Conservation (phyloP, 441 rosid genomes). For the Arabidopsis lyrata region DNA sequence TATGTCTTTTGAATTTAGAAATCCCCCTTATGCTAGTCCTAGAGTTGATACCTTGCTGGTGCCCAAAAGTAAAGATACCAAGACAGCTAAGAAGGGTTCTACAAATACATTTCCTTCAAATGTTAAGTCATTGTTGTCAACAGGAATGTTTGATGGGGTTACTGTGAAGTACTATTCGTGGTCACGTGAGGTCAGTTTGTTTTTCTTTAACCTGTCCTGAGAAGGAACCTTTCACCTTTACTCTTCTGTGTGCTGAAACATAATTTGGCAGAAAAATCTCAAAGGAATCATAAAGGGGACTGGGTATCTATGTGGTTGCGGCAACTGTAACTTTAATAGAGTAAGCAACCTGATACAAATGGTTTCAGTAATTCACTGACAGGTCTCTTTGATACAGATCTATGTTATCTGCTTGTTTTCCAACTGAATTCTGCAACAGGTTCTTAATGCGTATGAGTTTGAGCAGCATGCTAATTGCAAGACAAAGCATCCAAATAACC, state of each 20-base stretch:
- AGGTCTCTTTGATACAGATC: constrained; percentile 21
- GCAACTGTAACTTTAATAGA: constrained; percentile 61
- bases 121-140: constrained; percentile 66
- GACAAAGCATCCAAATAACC: constrained; percentile 84
- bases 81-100: constrained; percentile 57
- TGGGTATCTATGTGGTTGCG: constrained; percentile 77
- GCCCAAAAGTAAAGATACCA: constrained; percentile 51
- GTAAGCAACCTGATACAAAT: constrained; percentile 47
- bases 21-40: constrained; percentile 39
- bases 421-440: constrained; percentile 46
- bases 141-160: constrained; percentile 71
- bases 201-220: constrained; percentile 21
- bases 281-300: constrained; percentile 69
- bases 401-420: constrained; percentile 20
- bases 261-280: constrained; percentile 56
- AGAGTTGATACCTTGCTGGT: constrained; percentile 49
- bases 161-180: constrained; percentile 74
- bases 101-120: constrained; percentile 78
- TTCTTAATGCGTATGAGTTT: constrained; percentile 78
- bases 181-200: constrained; percentile 69
- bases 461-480: constrained; percentile 86
- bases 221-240: constrained; percentile 25
- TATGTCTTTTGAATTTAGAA: constrained; percentile 25
- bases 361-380: constrained; percentile 25
- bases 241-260: constrained; percentile 39